These are phyloP conservation scores for Phytophthora pisi DNA, from an alignment of 352 stramenopile genomes.

Conservation along the genomic window DNA sequence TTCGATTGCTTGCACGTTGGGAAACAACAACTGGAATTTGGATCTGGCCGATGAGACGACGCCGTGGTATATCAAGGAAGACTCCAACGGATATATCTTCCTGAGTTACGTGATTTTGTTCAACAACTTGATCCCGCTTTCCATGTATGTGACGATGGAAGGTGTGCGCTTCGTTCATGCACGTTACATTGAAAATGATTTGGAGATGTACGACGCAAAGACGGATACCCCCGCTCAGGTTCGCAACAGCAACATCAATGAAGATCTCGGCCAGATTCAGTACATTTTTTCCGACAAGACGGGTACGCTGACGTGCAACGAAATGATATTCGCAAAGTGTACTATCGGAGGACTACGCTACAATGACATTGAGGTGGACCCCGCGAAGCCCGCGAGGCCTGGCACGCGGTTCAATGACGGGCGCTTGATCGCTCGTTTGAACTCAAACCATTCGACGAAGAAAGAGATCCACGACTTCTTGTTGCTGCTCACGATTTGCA, in stretches of 20 bases:
- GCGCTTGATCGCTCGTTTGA: constrained; percentile 71
- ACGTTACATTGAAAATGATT: constrained; percentile 84
- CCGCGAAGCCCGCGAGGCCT: constrained; percentile 42
- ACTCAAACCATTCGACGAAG: constrained; percentile 82
- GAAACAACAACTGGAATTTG: constrained; percentile 87
- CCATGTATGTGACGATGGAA: constrained; percentile 92
- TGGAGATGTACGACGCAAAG: constrained; percentile 81
- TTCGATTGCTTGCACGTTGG: constrained; percentile 80
- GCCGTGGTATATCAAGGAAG: constrained; percentile 75
- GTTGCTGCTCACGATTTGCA: constrained; percentile 85
- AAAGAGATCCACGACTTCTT: constrained; percentile 88
- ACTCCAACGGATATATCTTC: constrained; percentile 87
- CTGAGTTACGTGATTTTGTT: constrained; percentile 91
- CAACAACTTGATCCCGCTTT: constrained; percentile 89
- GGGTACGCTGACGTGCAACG: constrained; percentile 85
- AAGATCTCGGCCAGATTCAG: constrained; percentile 90
- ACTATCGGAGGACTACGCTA: constrained; percentile 92
- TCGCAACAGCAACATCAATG: constrained; percentile 90
- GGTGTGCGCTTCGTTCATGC: constrained; percentile 88
- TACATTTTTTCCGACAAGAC: constrained; percentile 93
- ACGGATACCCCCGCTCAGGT: constrained; percentile 80
- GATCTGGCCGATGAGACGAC: constrained; percentile 51
- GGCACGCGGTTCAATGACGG: constrained; percentile 85
- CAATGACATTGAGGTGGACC: constrained; percentile 84
- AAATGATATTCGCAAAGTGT: constrained; percentile 93